Base-by-base conservation (phyloP, 2,329 filamentous ascomycete species). In the Taxawa tesnikishii region DNA sequence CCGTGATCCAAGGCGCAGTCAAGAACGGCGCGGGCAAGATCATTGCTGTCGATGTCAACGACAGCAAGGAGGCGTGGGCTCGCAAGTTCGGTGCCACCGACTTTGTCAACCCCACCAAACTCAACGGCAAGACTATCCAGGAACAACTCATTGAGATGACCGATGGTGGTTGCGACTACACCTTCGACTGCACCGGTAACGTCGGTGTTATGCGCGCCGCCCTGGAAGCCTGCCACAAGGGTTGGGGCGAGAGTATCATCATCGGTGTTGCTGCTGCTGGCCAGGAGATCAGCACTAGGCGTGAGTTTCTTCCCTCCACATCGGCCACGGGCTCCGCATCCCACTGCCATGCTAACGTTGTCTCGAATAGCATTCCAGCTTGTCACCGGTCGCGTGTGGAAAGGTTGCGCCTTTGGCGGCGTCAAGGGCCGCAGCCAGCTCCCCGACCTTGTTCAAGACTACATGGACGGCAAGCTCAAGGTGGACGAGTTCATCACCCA, bases 401-500 rank as follows among this genome's bases (percentile, higher is more conserved):
- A 83, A 66, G 90, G 90, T 33, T 96, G 88, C 55, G 90, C 90
- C 12, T 98, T 98, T 52, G 90, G 90, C 46, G 90, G 90, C 49
- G 87, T 98, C 70, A 98, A 96, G 71, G 90, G 90, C 47, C 87
- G 90, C 53, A 79, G 82, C 19, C 90, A 98, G 65, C 75, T 98
- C 43, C 80, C 82, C 29, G 77, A 71, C 37, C 76, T 98, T 25
- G 85, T 98, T 15, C 65, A 75, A 45, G 88, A 96, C 61, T 98
- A 98, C 65, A 70, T 92, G 58, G 71, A 72, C 32, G 87, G 87
- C 48, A 73, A 80, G 54, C 78, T 98, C 54, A 96, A 94, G 77
- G 90, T 96, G 28, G 88, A 96, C 56, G 90, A 98, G 67, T 96
- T 96, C 68, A 96, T 98, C 65, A 98, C 90, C 18, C 90, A 98